Evolutionary conservation across 2,329 filamentous ascomycete species (phyloP).

Genomic region (Neofusicoccum sp.): DNA sequence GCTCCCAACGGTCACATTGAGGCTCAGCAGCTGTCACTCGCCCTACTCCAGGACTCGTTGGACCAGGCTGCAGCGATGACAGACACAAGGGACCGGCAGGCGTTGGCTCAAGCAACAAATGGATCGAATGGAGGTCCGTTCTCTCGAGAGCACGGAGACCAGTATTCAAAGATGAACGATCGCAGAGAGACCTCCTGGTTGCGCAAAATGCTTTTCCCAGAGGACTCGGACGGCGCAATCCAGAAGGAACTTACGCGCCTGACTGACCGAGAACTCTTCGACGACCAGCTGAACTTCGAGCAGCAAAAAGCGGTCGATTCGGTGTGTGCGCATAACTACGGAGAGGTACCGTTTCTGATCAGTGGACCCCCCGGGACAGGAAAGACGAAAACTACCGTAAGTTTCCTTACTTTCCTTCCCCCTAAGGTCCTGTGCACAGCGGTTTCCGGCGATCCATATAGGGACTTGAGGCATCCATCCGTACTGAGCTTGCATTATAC

Average conservation of each 20-base stretch:
- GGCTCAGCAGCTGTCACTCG: slow-evolving; percentile 1
- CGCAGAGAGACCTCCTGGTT: slow-evolving; percentile 30
- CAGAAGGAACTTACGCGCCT: slow-evolving; percentile 42
- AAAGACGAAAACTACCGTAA: slow-evolving; percentile 54
- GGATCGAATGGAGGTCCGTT: neutral
- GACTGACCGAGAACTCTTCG: slow-evolving; percentile 41
- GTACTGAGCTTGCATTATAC: too few relatives aligned
- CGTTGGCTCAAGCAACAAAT: neutral
- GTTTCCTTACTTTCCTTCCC: neutral
- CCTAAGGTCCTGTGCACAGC: too few relatives aligned
- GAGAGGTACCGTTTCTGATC: slow-evolving; percentile 50
- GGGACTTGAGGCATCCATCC: too few relatives aligned
- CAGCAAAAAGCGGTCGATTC: slow-evolving; percentile 51
- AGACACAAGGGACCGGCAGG: neutral
- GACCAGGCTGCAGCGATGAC: neutral
- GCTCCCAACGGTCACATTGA: neutral
- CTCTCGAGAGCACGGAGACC: neutral
- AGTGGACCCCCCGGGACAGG: slow-evolving; percentile 56
- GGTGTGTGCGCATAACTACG: slow-evolving; percentile 45
- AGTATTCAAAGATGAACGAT: slow-evolving; percentile 22
- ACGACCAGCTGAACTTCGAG: slow-evolving; percentile 50
- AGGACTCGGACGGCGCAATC: slow-evolving; percentile 36
- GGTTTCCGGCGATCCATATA: too few relatives aligned
- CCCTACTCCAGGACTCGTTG: neutral
- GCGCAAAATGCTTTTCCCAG: slow-evolving; percentile 49